A percentile compares a stretch with the other conserved stretches of the same genome.
Evolutionary conservation across 768 basidiomycete species (phyloP).

Genomic region (Suillus americanus): DNA sequence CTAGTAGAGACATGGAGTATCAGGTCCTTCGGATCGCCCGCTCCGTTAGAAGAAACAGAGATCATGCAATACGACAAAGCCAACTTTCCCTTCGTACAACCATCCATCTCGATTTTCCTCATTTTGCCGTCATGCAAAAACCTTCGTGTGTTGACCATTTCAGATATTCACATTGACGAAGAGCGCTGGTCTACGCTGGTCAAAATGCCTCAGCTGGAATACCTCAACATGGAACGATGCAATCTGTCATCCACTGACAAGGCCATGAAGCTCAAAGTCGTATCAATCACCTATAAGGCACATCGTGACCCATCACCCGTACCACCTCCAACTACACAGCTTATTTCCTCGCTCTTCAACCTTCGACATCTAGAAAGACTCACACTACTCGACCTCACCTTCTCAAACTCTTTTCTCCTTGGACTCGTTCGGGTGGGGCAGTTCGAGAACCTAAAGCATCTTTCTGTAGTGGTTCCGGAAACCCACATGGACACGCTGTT

Average conservation of each 20-base stretch:
- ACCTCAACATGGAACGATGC: background rate
- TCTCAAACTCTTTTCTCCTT: background rate
- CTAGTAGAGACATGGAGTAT: background rate
- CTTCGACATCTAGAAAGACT: background rate
- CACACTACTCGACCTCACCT: background rate
- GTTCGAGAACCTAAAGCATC: background rate
- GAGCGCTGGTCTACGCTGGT: background rate
- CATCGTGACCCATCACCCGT: background rate
- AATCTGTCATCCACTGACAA: background rate
- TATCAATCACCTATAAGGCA: background rate
- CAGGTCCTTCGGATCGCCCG: background rate
- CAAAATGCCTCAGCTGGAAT: background rate
- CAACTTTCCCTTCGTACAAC: background rate
- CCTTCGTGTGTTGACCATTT: background rate
- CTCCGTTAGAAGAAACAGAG: background rate
- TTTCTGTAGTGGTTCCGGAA: background rate
- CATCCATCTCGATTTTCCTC: background rate
- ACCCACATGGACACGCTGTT: background rate
- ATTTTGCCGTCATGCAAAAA: background rate
- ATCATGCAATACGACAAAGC: background rate
- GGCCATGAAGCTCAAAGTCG: background rate
- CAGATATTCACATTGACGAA: background rate
- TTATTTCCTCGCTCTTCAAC: background rate
- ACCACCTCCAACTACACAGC: background rate
- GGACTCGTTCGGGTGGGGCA: background rate